Evolutionary conservation across 192 early-diverging fungal species (phyloP).

Genomic region (Rhizophagus clarus): DNA sequence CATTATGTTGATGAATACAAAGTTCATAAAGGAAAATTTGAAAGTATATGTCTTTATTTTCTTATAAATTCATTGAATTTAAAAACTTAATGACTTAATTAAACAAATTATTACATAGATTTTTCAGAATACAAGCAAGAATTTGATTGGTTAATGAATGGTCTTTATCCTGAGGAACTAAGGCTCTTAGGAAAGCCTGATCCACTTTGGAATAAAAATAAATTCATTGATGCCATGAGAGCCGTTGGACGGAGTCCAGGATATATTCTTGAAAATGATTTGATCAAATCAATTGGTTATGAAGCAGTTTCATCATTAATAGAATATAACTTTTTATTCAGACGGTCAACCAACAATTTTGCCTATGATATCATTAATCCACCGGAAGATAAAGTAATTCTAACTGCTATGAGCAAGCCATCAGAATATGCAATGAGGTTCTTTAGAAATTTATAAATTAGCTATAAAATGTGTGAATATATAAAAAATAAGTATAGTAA

Average conservation of each 20-base stretch:
- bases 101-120: neutral
- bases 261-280: neutral
- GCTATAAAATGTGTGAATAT: no score
- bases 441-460: no score
- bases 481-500: no score
- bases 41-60: neutral
- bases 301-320: neutral
- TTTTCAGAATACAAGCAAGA: neutral
- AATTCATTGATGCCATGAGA: neutral
- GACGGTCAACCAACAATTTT: neutral
- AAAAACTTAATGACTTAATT: no score
- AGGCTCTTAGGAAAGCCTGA: neutral
- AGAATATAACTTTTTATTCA: neutral
- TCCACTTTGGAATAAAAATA: neutral
- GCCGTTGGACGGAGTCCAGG: neutral
- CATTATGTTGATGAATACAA: slow-evolving; percentile 14
- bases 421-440: no score
- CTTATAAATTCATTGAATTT: neutral
- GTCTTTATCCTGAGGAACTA: neutral
- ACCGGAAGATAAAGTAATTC: no score
- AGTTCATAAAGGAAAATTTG: neutral
- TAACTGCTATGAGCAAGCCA: no score
- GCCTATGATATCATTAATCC: neutral
- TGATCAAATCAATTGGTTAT: neutral
- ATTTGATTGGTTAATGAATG: neutral